Conservation (phyloP, 805 yeast species). For the Starmerella floricola region DNA sequence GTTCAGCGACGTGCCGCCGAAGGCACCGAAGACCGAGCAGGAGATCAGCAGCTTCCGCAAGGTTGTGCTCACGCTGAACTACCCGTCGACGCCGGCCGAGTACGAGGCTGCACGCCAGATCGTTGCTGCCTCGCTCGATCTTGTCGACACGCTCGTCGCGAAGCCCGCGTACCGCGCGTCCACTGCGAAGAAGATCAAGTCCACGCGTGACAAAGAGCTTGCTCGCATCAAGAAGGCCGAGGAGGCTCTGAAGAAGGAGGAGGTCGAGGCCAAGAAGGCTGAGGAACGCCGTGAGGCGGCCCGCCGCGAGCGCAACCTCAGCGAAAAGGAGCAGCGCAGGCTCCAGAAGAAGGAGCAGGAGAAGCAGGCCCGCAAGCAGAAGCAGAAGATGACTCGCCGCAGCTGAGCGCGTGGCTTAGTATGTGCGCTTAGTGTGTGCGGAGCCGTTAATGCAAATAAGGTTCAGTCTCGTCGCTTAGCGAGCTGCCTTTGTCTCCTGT, state of each 20-base stretch:
- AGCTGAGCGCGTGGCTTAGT: no score
- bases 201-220: constrained; percentile 64
- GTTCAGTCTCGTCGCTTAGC: no score
- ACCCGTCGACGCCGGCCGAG: constrained; percentile 42
- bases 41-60: constrained; percentile 25
- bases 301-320: constrained; percentile 50
- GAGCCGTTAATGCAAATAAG: no score
- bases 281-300: constrained; percentile 41
- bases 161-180: constrained; percentile 58
- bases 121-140: constrained; percentile 43
- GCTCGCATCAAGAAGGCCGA: constrained; percentile 56
- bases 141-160: constrained; percentile 48
- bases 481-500: no score
- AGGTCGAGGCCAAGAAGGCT: constrained; percentile 54
- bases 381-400: constrained; percentile 18
- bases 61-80: constrained; percentile 42
- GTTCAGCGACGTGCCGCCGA: constrained; percentile 72
- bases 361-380: constrained; percentile 62
- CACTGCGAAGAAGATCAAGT: constrained; percentile 52
- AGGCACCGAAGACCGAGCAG: constrained; percentile 47
- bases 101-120: constrained; percentile 39
- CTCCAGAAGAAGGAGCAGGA: constrained; percentile 66
- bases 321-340: constrained; percentile 71
- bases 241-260: constrained; percentile 56
- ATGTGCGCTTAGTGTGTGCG: no score